These are phyloP conservation scores for Globisporangium perplexum DNA, from an alignment of 352 stramenopile genomes.

Conservation along the genomic window DNA sequence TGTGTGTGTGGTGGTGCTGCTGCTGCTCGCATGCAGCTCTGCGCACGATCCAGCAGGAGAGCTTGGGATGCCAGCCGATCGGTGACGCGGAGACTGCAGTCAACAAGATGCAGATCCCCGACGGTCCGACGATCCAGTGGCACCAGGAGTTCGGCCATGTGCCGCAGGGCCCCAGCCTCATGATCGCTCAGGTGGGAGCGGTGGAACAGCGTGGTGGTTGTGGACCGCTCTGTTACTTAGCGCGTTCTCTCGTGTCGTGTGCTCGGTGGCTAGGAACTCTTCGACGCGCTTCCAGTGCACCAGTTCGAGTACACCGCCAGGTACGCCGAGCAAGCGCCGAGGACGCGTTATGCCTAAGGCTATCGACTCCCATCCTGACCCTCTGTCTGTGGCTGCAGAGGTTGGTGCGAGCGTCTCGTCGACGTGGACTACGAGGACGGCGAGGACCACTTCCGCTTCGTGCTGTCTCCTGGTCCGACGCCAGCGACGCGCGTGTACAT, in stretches of 20 bases:
- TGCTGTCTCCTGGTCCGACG: constrained; percentile 90
- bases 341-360: not conserved
- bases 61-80: constrained; percentile 47
- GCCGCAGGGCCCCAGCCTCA: constrained; percentile 75
- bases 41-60: constrained; percentile 87
- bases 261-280: constrained; percentile 66
- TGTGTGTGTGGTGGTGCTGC: too few species aligned
- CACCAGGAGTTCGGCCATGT: constrained; percentile 83
- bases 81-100: constrained; percentile 19
- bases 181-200: constrained; percentile 71
- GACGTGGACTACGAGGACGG: constrained; percentile 85
- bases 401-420: constrained; percentile 93
- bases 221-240: not conserved
- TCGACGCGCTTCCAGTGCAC: constrained; percentile 94
- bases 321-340: constrained; percentile 26
- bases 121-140: constrained; percentile 67
- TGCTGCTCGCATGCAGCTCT: constrained; percentile 34
- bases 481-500: constrained; percentile 89
- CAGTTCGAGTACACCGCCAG: constrained; percentile 92
- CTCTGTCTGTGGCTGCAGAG: constrained; percentile 26
- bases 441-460: constrained; percentile 89
- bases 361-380: not conserved
- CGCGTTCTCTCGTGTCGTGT: not conserved
- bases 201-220: not conserved
- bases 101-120: constrained; percentile 44